phyloP scores from a whole-genome alignment of 1,139 yeast species.

The Scheffersomyces quercinus region DNA sequence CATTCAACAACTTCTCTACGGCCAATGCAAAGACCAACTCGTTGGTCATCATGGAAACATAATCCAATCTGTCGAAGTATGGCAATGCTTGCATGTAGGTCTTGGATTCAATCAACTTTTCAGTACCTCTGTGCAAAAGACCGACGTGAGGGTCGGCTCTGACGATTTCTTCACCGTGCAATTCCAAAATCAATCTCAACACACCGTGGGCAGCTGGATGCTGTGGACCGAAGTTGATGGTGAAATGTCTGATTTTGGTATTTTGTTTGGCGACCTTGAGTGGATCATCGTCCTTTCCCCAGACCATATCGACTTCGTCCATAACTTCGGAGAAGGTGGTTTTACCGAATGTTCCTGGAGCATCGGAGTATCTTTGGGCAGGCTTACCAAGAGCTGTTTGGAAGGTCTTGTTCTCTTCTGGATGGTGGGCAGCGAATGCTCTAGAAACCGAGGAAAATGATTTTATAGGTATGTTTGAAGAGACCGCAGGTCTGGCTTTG shows the following conservation, averaged over 20 bases:
- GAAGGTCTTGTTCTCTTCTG: conserved; percentile 27
- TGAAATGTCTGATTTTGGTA: conserved; percentile 77
- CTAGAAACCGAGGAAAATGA: conserved; percentile 16
- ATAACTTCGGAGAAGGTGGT: conserved; percentile 48
- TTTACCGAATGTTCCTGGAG: conserved; percentile 36
- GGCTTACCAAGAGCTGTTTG: conserved; percentile 39
- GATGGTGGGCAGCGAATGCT: conserved; percentile 19
- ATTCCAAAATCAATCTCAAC: conserved; percentile 79
- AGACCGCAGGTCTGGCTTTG: background rate
- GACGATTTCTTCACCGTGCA: conserved; percentile 86
- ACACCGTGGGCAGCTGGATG: conserved; percentile 97
- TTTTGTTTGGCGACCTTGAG: conserved; percentile 45
- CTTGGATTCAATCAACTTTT: conserved; percentile 80
- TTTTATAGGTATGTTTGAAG: conserved; percentile 4
- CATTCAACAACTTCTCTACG: conserved; percentile 80
- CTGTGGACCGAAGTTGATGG: conserved; percentile 90
- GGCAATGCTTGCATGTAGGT: conserved; percentile 87
- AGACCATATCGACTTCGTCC: conserved; percentile 50
- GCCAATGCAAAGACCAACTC: conserved; percentile 86
- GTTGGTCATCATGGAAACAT: conserved; percentile 91
- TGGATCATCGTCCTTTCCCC: conserved; percentile 49
- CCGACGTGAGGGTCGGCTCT: conserved; percentile 91
- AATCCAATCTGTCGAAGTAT: conserved; percentile 84
- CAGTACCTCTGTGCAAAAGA: conserved; percentile 84
- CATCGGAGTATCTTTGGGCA: conserved; percentile 36